phyloP scores from a whole-genome alignment of 257 asterid species.

The Lycium barbarum region DNA sequence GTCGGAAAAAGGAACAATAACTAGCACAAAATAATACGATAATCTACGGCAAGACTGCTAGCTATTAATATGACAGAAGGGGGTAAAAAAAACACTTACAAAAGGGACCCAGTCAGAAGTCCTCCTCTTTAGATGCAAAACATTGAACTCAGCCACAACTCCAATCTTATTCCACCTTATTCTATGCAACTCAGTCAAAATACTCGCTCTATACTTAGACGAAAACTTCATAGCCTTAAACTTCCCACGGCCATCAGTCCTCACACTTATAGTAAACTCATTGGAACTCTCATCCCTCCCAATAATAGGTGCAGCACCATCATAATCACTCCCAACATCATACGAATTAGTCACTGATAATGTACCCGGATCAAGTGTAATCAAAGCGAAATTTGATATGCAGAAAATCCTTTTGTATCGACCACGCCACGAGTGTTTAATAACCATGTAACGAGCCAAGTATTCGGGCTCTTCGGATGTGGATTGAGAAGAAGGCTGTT shows the following conservation, averaged over 20 bases:
- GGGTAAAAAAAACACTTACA: conserved; percentile 58
- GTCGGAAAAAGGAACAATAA: no score
- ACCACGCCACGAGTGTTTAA: conserved; percentile 99
- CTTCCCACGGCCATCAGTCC: conserved; percentile 96
- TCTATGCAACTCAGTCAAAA: conserved; percentile 89
- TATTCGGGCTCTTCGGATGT: conserved; percentile 88
- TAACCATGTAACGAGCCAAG: conserved; percentile 78
- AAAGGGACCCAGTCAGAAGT: conserved; percentile 83
- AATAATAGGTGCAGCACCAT: conserved; percentile 82
- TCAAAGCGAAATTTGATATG: conserved; percentile 62
- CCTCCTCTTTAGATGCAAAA: conserved; percentile 81
- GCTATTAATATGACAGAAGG: conserved; percentile 7
- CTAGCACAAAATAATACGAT: no score
- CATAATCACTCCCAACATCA: conserved; percentile 80
- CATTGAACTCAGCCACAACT: conserved; percentile 75
- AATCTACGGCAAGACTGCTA: neutral
- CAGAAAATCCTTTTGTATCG: conserved; percentile 91
- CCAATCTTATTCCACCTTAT: conserved; percentile 80
- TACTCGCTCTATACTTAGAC: conserved; percentile 78
- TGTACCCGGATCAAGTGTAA: conserved; percentile 84
- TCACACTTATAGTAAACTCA: conserved; percentile 82
- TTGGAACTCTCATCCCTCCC: conserved; percentile 81
- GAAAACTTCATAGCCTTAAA: conserved; percentile 85
- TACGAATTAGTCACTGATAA: conserved; percentile 86
- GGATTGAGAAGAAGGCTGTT: conserved; percentile 38